Evolutionary conservation across 116 monocot species (phyloP).

Genomic region (Phalaenopsis hybrid): DNA sequence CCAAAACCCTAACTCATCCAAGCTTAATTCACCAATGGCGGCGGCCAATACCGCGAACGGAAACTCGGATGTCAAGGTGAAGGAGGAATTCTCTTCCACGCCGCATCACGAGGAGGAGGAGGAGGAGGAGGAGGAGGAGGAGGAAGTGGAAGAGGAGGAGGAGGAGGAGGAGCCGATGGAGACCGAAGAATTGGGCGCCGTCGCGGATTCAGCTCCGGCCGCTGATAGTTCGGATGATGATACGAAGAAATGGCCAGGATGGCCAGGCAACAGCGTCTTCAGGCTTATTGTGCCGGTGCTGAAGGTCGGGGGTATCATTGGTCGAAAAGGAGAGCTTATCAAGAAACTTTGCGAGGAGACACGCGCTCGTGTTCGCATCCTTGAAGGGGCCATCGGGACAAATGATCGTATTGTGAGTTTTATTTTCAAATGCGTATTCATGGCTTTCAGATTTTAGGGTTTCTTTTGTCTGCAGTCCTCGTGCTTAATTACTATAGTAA

Average conservation of each 20-base stretch:
- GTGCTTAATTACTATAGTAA: neutral
- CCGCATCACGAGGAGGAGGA: neutral
- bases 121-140: too few species aligned
- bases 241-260: slow-evolving; percentile 42
- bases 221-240: slow-evolving; percentile 6
- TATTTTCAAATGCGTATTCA: neutral
- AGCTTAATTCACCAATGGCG: neutral
- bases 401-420: slow-evolving; percentile 74
- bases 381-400: slow-evolving; percentile 49
- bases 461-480: neutral
- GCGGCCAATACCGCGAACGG: neutral
- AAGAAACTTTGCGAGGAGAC: slow-evolving; percentile 75
- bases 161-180: too few species aligned
- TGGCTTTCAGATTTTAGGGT: neutral
- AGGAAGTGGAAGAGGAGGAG: neutral
- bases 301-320: slow-evolving; percentile 73
- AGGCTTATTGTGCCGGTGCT: slow-evolving; percentile 52
- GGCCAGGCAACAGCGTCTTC: slow-evolving; percentile 52
- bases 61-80: neutral
- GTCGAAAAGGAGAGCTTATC: slow-evolving; percentile 62
- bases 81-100: neutral
- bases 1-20: slow-evolving; percentile 1
- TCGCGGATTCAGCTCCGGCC: neutral
- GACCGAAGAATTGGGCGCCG: neutral
- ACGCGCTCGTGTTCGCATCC: slow-evolving; percentile 31